Evolutionary conservation across 129 eudicot genomes (phyloP).

Genomic region (Sambucus nigra): DNA sequence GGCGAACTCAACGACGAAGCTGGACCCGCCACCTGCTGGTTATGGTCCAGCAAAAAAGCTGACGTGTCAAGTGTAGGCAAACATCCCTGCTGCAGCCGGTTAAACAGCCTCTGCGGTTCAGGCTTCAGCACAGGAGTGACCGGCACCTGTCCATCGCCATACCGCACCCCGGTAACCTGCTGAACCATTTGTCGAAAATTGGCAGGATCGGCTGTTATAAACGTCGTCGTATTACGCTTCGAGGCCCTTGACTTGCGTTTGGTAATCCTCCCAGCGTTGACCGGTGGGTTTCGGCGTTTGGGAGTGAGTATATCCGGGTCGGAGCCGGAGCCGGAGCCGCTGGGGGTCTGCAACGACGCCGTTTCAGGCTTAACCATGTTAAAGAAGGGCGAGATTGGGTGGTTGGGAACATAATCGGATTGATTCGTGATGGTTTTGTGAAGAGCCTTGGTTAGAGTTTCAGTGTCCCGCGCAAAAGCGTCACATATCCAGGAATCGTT

Average conservation of each 20-base stretch:
- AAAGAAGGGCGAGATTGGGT: not conserved
- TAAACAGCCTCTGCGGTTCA: constrained; percentile 42
- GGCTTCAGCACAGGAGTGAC: constrained; percentile 46
- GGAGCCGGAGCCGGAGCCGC: constrained; percentile 46
- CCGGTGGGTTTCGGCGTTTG: constrained; percentile 18
- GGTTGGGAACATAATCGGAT: constrained; percentile 10
- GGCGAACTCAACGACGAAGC: constrained; percentile 10
- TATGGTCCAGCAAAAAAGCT: constrained; percentile 43
- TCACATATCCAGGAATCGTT: constrained; percentile 61
- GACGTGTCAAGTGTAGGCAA: constrained; percentile 78
- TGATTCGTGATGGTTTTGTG: constrained; percentile 33
- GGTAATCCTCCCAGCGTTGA: constrained; percentile 16
- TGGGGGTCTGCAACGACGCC: constrained; percentile 23
- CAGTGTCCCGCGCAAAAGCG: constrained; percentile 52
- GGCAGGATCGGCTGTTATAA: constrained; percentile 67
- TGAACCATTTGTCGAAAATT: constrained; percentile 88
- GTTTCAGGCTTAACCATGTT: constrained; percentile 19
- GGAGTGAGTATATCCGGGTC: constrained; percentile 41
- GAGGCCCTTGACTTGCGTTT: constrained; percentile 77
- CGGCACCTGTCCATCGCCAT: constrained; percentile 27
- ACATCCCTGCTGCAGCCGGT: constrained; percentile 31
- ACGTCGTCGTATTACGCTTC: constrained; percentile 54
- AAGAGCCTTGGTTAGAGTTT: constrained; percentile 52
- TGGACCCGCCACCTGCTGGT: constrained; percentile 19
- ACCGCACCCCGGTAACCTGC: constrained; percentile 67